These are phyloP conservation scores for Barnettozyma botsteinii DNA, from an alignment of 805 yeast genomes.

Conservation along the genomic window DNA sequence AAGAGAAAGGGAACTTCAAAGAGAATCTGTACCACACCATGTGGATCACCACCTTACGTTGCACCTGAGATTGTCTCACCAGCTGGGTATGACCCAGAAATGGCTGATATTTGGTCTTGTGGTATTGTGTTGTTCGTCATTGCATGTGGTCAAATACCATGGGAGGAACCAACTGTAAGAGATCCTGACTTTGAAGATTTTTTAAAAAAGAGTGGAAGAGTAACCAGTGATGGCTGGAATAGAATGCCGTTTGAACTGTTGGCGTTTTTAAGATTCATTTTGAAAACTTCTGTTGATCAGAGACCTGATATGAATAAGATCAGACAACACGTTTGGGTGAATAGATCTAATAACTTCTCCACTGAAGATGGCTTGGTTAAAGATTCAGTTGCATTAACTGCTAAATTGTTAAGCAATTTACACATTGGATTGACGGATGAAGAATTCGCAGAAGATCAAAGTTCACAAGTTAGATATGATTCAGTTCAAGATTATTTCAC, in stretches of 20 bases:
- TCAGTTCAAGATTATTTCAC: conserved; percentile 22
- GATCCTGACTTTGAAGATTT: conserved; percentile 44
- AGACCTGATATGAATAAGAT: conserved; percentile 40
- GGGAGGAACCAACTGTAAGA: conserved; percentile 56
- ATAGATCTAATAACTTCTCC: conserved; percentile 37
- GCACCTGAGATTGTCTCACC: conserved; percentile 60
- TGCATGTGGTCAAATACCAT: conserved; percentile 61
- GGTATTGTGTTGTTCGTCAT: conserved; percentile 60
- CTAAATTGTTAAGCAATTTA: conserved; percentile 44
- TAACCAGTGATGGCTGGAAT: conserved; percentile 48
- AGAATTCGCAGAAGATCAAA: conserved; percentile 26
- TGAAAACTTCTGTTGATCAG: conserved; percentile 42
- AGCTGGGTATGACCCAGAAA: conserved; percentile 49
- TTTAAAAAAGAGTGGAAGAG: conserved; percentile 40
- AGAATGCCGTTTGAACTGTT: conserved; percentile 42
- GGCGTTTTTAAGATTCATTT: conserved; percentile 45
- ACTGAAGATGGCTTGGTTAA: conserved; percentile 44
- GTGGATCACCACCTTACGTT: conserved; percentile 74
- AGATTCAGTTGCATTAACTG: conserved; percentile 46
- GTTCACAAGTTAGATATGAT: conserved; percentile 19
- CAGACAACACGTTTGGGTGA: conserved; percentile 51
- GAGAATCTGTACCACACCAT: conserved; percentile 44
- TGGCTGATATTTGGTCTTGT: conserved; percentile 64
- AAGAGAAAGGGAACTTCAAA: conserved; percentile 41
- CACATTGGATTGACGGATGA: conserved; percentile 49